A percentile compares a stretch with the other conserved stretches of the same genome.
Conservation (phyloP, 202 grass and related monocot species). For the Panicum virgatum region DNA sequence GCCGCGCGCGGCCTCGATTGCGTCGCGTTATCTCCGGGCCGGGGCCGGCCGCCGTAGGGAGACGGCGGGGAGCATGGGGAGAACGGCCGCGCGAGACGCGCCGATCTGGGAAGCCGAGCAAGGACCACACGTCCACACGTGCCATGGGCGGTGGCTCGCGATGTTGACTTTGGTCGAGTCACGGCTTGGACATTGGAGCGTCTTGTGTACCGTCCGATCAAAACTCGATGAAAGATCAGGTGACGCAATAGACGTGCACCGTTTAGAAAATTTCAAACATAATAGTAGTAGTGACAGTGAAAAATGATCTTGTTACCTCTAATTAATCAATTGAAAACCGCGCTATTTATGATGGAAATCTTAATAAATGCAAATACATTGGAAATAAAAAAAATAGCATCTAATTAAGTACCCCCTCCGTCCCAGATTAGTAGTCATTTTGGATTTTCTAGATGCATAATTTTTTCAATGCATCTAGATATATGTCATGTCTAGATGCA, state of each 20-base stretch:
- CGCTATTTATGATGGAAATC: too few species aligned
- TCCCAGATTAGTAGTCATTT: too few species aligned
- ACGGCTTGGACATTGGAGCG: background rate
- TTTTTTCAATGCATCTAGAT: too few species aligned
- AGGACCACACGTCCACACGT: background rate
- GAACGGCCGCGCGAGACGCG: background rate
- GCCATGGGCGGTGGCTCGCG: background rate
- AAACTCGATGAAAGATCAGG: background rate
- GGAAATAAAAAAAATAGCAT: too few species aligned
- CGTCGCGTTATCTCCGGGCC: background rate
- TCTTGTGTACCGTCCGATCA: background rate
- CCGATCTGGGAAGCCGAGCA: background rate
- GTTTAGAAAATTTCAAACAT: too few species aligned
- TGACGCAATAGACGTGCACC: background rate
- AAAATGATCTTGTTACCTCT: too few species aligned
- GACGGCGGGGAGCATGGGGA: background rate
- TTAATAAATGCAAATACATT: too few species aligned
- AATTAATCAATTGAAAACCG: too few species aligned
- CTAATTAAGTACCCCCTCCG: too few species aligned
- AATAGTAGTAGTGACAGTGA: too few species aligned
- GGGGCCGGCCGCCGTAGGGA: background rate
- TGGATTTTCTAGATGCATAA: too few species aligned
- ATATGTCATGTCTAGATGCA: too few species aligned
- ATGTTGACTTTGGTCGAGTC: background rate
- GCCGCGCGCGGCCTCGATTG: background rate